Evolutionary conservation across 495 filamentous ascomycete species (phyloP), one percentile per base, ranked within the genome.

Genomic region (Xylaria flabelliformis): DNA sequence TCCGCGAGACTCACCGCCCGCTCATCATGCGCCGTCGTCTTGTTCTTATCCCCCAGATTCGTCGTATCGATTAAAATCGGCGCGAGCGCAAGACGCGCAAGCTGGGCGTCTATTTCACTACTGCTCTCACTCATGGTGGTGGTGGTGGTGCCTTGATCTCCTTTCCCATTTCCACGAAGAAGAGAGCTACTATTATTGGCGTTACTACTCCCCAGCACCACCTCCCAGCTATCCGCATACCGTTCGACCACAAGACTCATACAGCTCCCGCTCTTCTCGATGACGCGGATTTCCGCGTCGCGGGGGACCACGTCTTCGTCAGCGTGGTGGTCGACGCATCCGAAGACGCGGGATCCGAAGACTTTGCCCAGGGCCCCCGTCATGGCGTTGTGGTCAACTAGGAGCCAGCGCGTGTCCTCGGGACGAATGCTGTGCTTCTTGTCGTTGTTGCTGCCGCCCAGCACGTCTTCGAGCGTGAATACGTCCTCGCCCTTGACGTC

Each of bases 251-350:
- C 87, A 1, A 98, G 85, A 34, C 91, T 94, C 55, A 89, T 86
- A 82, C 96, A 99, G 73, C 93, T 96, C 0, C 95, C 93, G 41
- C 86, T 87, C 61, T 88, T 90, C 55, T 89, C 82, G 17, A 98
- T 87, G 0, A 95, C 82, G 12, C 91, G 83, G 3, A 91, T 91
- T 29, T 86, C 81, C 0, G 79, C 78, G 34, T 83, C 79, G 7
- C 80, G 58, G 0, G 91, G 87, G 0, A 97, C 83, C 26, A 82
- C 84, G 44, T 83, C 74, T 76, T 99, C 96, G 74, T 99, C 93
- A 0, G 88, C 90, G 78, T 98, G 97, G 80, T 99, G 96, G 79
- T 99, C 96, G 56, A 99, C 91, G 69, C 92, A 93, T n/a, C 92
- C 96, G 8, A 87, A 76, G 0, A 95, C 85, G 34, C 75, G 72